Evolutionary conservation across 257 asterid genomes (phyloP), one percentile per base, ranked within the genome.

Genomic region (Solanum chiquidenum): DNA sequence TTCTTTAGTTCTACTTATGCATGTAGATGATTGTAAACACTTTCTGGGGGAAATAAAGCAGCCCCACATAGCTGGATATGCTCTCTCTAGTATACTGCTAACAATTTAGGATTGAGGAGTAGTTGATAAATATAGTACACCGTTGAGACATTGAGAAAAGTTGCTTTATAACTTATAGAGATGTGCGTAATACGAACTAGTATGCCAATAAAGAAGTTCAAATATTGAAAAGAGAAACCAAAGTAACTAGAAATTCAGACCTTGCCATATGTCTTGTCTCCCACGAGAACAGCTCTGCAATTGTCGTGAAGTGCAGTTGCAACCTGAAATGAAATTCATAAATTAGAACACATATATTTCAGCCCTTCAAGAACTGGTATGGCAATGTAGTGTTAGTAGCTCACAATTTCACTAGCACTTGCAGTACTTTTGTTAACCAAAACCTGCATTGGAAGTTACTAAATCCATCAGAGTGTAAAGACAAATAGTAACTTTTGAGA

Each of bases 241-340:
- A 74, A 83, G 55, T 33, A 76, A 79, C 40, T 18, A 86, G 49
- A 13, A 46, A 25, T 89, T 73, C 83, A 84, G 84, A 95, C 99
- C 98, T 97, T 97, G 86, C 99, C 99, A 74, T 93, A 97, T 31
- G 99, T 97, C 94, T 94, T 94, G 69, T 97, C 99, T 83, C 99
- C 99, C 76, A 95, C 99, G 88, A 97, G 99, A 89, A 95, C 96
- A 86, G 99, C 99, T 93, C 93, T 93, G 86, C 99, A 97, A 91
- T 97, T 97, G 91, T 97, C 99, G 86, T 97, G 99, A 93, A 97
- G 98, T 60, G 99, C 99, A 71, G 99, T 95, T 86, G 98, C 99
- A 86, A 97, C 99, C 99, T 97, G 95, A 90, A 91, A 88, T 80
- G 86, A 77, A 21, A 86, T 90, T 86, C 83, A 73, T 18, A 46